Conservation (phyloP, 2,329 filamentous ascomycete genomes). For the Plectosphaerella sp. region DNA sequence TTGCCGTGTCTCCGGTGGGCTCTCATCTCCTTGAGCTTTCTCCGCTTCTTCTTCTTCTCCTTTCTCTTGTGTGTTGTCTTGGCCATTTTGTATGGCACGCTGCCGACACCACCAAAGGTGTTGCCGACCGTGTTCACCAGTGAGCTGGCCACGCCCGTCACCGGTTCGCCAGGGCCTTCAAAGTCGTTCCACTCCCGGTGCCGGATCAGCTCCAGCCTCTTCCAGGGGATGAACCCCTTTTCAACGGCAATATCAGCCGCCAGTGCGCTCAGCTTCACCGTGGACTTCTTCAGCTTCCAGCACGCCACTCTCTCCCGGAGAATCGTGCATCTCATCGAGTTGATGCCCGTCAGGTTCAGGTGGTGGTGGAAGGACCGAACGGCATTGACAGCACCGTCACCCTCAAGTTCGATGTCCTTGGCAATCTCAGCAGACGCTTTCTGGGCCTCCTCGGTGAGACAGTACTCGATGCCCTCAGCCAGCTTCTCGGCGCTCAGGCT, state of each 20-base stretch:
- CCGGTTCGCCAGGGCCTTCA: slow-evolving; percentile 68
- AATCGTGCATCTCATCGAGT: slow-evolving; percentile 62
- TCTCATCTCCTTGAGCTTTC: slow-evolving; percentile 31
- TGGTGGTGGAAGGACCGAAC: slow-evolving; percentile 63
- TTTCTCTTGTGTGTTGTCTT: slow-evolving; percentile 52
- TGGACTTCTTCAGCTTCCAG: slow-evolving; percentile 61
- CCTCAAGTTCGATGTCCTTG: slow-evolving; percentile 54
- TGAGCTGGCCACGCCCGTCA: slow-evolving; percentile 62
- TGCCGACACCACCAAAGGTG: slow-evolving; percentile 58
- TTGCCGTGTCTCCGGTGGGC: slow-evolving; percentile 12
- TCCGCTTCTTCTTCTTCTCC: slow-evolving; percentile 44
- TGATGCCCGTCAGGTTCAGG: slow-evolving; percentile 45
- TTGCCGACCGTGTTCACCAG: slow-evolving; percentile 54
- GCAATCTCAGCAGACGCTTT: slow-evolving; percentile 56
- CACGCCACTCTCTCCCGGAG: slow-evolving; percentile 58
- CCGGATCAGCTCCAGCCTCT: slow-evolving; percentile 57
- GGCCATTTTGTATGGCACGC: slow-evolving; percentile 57
- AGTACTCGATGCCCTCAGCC: slow-evolving; percentile 66
- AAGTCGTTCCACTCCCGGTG: slow-evolving; percentile 75
- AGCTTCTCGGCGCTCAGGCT: slow-evolving; percentile 58
- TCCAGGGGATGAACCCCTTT: slow-evolving; percentile 58
- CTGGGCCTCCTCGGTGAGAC: slow-evolving; percentile 56
- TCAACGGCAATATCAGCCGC: slow-evolving; percentile 63
- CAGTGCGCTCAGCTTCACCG: slow-evolving; percentile 55
- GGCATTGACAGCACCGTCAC: slow-evolving; percentile 67